Conservation (phyloP, 305 asterid genomes). For the Caryopteris hybrid region DNA sequence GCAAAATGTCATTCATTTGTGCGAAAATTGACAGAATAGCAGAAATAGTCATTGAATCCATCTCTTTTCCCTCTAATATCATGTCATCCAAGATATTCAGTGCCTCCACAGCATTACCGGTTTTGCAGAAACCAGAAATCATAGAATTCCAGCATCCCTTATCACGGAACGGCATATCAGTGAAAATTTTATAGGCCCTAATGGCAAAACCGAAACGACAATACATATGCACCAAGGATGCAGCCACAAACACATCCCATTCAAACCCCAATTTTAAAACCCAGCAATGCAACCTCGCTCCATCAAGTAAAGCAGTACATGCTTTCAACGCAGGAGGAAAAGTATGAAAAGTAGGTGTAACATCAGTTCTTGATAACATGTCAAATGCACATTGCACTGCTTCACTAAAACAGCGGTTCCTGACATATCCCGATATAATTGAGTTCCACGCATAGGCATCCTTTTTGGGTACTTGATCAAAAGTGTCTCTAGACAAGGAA, state of each 20-base stretch:
- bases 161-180: constrained; percentile 74
- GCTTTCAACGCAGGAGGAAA: constrained; percentile 74
- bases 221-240: constrained; percentile 82
- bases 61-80: constrained; percentile 51
- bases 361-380: constrained; percentile 51
- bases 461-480: constrained; percentile 43
- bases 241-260: constrained; percentile 80
- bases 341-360: constrained; percentile 69
- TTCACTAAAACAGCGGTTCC: constrained; percentile 40
- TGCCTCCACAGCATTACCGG: constrained; percentile 54
- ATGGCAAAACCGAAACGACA: constrained; percentile 54
- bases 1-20: constrained; percentile 41
- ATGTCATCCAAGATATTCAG: constrained; percentile 47
- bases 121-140: constrained; percentile 76
- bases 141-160: constrained; percentile 88
- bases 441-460: constrained; percentile 83
- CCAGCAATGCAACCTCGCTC: constrained; percentile 64
- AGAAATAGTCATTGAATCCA: constrained; percentile 67
- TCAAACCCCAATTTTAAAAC: constrained; percentile 56
- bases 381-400: constrained; percentile 49
- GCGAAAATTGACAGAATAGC: constrained; percentile 66
- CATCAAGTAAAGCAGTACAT: constrained; percentile 47
- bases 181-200: constrained; percentile 50
- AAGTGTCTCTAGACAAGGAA: constrained; percentile 42
- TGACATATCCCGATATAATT: constrained; percentile 64